Conservation (phyloP, 176 grass and related monocot species). For the Bothriochloa decipiens region DNA sequence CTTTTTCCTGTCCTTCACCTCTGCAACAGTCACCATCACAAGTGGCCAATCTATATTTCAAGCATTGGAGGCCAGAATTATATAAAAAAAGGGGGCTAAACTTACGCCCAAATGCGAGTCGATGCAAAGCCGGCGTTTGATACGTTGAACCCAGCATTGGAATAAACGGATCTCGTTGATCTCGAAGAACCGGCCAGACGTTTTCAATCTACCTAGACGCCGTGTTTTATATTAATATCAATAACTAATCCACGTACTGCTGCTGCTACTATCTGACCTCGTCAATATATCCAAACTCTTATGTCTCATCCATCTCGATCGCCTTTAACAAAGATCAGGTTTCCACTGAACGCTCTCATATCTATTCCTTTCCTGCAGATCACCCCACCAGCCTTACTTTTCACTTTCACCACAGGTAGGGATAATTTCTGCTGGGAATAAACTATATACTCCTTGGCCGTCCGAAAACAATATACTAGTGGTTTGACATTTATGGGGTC, state of each 20-base stretch:
- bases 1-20: neutral
- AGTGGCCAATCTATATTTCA: neutral
- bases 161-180: slow-evolving; percentile 45
- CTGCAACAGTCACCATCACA: neutral
- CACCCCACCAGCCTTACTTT: neutral
- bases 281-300: slow-evolving; percentile 33
- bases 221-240: neutral
- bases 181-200: slow-evolving; percentile 40
- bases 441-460: too few relatives aligned
- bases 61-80: neutral
- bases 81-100: neutral
- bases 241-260: neutral
- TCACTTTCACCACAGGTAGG: neutral
- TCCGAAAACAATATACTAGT: neutral
- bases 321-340: slow-evolving; percentile 26
- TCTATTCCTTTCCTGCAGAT: neutral
- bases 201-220: neutral
- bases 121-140: slow-evolving; percentile 33
- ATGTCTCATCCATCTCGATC: slow-evolving; percentile 30
- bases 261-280: neutral
- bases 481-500: slow-evolving; percentile 48
- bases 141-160: slow-evolving; percentile 32
- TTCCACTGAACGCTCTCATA: neutral
- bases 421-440: neutral
- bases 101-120: neutral